Evolutionary conservation across 2,329 filamentous ascomycete genomes (phyloP).

Genomic region (Aspergillus neotritici): DNA sequence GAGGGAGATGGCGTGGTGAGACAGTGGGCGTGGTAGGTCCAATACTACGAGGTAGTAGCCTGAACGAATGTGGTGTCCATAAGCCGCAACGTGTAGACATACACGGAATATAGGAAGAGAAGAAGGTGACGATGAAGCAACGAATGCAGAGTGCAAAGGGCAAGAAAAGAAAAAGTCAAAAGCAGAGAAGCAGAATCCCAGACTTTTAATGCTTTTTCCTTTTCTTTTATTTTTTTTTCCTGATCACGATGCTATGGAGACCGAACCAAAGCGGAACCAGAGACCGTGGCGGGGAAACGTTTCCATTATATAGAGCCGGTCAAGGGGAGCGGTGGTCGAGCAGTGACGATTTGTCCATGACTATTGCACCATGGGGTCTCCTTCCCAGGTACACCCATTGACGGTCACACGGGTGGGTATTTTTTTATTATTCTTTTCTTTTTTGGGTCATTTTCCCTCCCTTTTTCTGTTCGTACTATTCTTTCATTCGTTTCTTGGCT

Average conservation of each 20-base stretch:
- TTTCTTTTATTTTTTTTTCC: conserved; percentile 12
- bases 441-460: neutral
- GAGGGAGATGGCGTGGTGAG: no score
- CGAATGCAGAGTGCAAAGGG: neutral
- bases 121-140: no score
- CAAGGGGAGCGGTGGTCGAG: conserved; percentile 6
- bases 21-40: no score
- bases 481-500: no score
- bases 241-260: conserved; percentile 8
- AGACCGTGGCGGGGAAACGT: conserved; percentile 13
- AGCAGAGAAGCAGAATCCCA: conserved; percentile 9
- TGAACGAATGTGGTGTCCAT: no score
- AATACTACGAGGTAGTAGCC: no score
- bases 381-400: conserved; percentile 12
- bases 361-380: conserved; percentile 12
- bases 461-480: no score
- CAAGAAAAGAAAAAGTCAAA: neutral
- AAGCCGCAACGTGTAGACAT: no score
- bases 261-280: conserved; percentile 9
- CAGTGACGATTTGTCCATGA: conserved; percentile 9
- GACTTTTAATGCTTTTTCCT: conserved; percentile 10
- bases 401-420: conserved; percentile 14
- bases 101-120: no score
- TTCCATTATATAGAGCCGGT: conserved; percentile 15
- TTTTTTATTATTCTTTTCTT: conserved; percentile 1